phyloP scores from a whole-genome alignment of 495 filamentous ascomycete genomes.

The Glutinoglossum americanum region DNA sequence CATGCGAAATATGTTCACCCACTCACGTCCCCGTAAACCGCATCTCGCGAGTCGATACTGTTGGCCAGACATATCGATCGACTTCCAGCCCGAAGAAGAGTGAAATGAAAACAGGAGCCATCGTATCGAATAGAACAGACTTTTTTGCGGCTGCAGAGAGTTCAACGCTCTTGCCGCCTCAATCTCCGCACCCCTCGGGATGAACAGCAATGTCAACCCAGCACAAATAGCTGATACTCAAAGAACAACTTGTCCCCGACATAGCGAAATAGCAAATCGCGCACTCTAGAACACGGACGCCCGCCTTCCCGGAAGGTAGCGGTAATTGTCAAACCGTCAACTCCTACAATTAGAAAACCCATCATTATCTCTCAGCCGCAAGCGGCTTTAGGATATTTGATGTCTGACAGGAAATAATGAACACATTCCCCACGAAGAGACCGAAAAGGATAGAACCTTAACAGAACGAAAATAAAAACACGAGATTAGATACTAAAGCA shows the following conservation, averaged over 20 bases:
- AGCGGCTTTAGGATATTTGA: too few species aligned
- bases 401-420: too few species aligned
- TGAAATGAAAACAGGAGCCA: background rate
- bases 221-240: background rate
- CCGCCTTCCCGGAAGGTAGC: background rate
- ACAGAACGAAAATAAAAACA: too few species aligned
- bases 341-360: background rate
- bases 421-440: too few species aligned
- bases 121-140: background rate
- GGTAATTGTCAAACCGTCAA: background rate
- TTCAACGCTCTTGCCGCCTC: background rate
- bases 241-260: background rate
- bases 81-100: background rate
- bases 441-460: too few species aligned
- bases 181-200: background rate
- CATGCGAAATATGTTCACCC: background rate
- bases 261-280: background rate
- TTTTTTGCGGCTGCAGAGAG: background rate
- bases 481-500: background rate
- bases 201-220: background rate
- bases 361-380: too few species aligned
- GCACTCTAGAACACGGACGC: background rate
- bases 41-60: background rate
- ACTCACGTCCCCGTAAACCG: background rate
- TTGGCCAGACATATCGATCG: background rate